These are phyloP conservation scores for Clavaria fumosa DNA, from an alignment of 768 basidiomycete genomes.

Conservation along the genomic window DNA sequence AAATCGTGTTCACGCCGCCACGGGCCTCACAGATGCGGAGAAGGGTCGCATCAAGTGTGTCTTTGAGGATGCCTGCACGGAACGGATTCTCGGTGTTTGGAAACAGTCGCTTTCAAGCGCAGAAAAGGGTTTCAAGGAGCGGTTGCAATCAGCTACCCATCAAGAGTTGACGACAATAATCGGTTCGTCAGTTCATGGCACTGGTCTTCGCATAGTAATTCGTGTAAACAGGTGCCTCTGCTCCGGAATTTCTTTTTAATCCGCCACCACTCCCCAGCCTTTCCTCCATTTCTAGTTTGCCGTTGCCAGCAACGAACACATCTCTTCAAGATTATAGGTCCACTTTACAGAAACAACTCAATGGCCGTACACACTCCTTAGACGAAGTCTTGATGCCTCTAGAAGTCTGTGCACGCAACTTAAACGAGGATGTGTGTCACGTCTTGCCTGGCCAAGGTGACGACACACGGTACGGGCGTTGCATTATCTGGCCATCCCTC, in stretches of 20 bases:
- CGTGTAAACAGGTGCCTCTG: slow-evolving; percentile 29
- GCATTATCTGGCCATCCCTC: background rate
- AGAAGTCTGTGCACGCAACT: slow-evolving; percentile 40
- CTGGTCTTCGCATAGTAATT: slow-evolving; percentile 1
- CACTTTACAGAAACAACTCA: slow-evolving; percentile 46
- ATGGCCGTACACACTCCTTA: slow-evolving; percentile 46
- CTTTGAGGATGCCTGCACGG: slow-evolving; percentile 40
- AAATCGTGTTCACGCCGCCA: slow-evolving; percentile 27
- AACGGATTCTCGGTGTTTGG: slow-evolving; percentile 46
- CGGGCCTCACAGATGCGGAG: slow-evolving; percentile 36
- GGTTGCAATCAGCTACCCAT: slow-evolving; percentile 25
- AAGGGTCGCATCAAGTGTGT: slow-evolving; percentile 24
- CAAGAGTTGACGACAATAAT: background rate
- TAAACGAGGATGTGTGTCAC: slow-evolving; percentile 44
- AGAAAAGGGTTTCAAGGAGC: slow-evolving; percentile 29
- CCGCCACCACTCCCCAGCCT: slow-evolving; percentile 32
- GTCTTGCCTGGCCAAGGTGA: slow-evolving; percentile 28
- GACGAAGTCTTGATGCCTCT: slow-evolving; percentile 40
- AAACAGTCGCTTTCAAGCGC: slow-evolving; percentile 28
- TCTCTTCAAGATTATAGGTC: slow-evolving; percentile 48
- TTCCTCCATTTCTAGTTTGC: slow-evolving; percentile 24
- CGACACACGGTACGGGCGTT: slow-evolving; percentile 26
- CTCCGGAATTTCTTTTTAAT: slow-evolving; percentile 41
- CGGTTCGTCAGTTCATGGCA: background rate
- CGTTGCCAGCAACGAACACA: slow-evolving; percentile 19